These are phyloP conservation scores for Oldenlandia corymbosa DNA, from an alignment of 257 asterid genomes.

Conservation along the genomic window DNA sequence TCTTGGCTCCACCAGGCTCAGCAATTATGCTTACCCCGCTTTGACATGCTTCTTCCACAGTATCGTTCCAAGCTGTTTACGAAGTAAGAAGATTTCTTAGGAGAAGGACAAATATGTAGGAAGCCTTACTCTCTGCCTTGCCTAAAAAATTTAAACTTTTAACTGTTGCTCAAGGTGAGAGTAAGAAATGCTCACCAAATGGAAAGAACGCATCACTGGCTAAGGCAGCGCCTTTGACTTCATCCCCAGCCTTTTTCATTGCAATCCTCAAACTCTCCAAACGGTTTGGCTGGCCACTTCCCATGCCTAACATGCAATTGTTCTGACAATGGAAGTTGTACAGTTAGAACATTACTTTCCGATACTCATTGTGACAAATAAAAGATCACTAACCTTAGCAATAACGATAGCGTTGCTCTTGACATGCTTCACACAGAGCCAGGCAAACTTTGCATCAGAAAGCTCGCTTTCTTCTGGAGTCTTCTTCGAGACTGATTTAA, in stretches of 20 bases:
- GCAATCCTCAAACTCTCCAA: constrained; percentile 92
- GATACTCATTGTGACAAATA: background rate
- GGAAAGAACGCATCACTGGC: constrained; percentile 99
- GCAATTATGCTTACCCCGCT: constrained; percentile 71
- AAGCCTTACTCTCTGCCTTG: too few relatives aligned
- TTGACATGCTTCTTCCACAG: constrained; percentile 95
- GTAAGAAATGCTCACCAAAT: constrained; percentile 45
- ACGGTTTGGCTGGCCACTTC: constrained; percentile 98
- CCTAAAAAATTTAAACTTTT: too few relatives aligned
- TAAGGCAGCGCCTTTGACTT: constrained; percentile 88
- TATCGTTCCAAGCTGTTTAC: constrained; percentile 83
- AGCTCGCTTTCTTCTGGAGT: constrained; percentile 68
- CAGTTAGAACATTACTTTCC: constrained; percentile 2
- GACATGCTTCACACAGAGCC: constrained; percentile 94
- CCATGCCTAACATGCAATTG: constrained; percentile 91
- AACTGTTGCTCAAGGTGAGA: background rate
- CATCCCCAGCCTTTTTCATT: constrained; percentile 79
- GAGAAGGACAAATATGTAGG: background rate
- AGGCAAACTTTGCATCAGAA: constrained; percentile 73
- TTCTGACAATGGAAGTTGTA: constrained; percentile 35
- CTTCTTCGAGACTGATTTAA: constrained; percentile 60
- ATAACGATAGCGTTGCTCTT: constrained; percentile 95
- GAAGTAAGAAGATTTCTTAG: background rate
- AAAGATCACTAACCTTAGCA: constrained; percentile 51
- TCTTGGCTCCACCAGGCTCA: constrained; percentile 92